Percentiles rank a stretch among this genome's conserved stretches.
These are phyloP conservation scores for Annulohypoxylon bovei DNA, from an alignment of 495 filamentous ascomycete genomes.

Conservation along the genomic window DNA sequence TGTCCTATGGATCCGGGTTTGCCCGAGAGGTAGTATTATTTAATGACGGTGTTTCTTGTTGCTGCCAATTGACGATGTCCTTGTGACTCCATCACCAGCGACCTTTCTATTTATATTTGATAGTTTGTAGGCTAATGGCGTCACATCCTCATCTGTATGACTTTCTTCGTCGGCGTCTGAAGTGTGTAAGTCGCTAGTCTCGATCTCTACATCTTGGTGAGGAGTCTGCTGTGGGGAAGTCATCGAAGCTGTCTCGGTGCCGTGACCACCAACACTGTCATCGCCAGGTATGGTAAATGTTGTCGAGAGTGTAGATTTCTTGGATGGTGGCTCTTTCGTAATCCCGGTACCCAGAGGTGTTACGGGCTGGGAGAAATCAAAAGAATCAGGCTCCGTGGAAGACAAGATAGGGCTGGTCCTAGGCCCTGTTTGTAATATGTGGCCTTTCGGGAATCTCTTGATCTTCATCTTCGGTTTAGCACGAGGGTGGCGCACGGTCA, in stretches of 20 bases:
- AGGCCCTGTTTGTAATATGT: conserved; percentile 39
- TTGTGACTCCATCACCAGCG: not conserved
- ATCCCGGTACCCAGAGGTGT: conserved; percentile 29
- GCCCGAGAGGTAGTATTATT: not conserved
- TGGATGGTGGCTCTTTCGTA: not conserved
- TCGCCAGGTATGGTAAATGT: not conserved
- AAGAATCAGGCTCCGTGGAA: conserved; percentile 36
- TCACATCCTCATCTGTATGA: conserved; percentile 38
- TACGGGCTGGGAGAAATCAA: conserved; percentile 50
- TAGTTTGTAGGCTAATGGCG: not conserved
- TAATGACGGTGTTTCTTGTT: not conserved
- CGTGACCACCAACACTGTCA: conserved; percentile 1
- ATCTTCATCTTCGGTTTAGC: conserved; percentile 42
- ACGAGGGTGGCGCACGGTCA: conserved; percentile 38
- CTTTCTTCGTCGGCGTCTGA: conserved; percentile 47
- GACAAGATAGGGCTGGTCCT: conserved; percentile 27
- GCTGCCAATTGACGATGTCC: not conserved
- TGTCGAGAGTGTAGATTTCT: conserved; percentile 18
- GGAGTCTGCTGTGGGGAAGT: conserved; percentile 27
- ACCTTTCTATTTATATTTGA: not conserved
- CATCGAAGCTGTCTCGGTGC: conserved; percentile 33
- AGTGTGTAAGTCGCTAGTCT: conserved; percentile 43
- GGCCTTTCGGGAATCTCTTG: conserved; percentile 43
- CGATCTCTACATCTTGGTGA: conserved; percentile 25
- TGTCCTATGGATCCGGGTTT: not conserved